phyloP scores from a whole-genome alignment of 176 grass and related monocot genomes.

The Microstegium vimineum region DNA sequence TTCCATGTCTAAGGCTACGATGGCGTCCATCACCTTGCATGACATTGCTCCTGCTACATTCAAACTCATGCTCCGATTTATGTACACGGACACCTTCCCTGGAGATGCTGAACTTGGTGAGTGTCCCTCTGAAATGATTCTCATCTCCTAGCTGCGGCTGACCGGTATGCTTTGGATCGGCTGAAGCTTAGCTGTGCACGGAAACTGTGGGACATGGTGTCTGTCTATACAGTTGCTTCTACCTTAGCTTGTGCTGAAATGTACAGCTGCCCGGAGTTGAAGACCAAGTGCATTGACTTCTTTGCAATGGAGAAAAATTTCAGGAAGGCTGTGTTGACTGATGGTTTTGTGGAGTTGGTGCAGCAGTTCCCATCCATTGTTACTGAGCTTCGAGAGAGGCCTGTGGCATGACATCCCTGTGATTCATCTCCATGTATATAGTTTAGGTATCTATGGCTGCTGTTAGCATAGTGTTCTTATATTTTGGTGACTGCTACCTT shows the following conservation, averaged over 20 bases:
- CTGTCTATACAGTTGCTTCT: background rate
- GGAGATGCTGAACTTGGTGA: too few species aligned
- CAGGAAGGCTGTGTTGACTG: too few species aligned
- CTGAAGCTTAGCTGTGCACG: conserved; percentile 42
- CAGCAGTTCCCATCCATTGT: background rate
- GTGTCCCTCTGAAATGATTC: too few species aligned
- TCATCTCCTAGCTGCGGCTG: conserved; percentile 37
- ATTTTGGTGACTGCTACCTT: background rate
- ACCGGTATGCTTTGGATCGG: conserved; percentile 45
- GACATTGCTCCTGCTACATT: too few species aligned
- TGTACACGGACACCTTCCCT: too few species aligned
- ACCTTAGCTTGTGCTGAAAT: background rate
- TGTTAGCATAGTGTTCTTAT: background rate
- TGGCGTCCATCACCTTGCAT: too few species aligned
- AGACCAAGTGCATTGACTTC: background rate
- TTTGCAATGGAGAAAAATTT: background rate
- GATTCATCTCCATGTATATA: too few species aligned
- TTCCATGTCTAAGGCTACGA: too few species aligned
- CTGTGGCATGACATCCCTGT: background rate
- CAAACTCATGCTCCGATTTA: too few species aligned
- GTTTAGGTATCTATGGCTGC: too few species aligned
- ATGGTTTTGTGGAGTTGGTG: too few species aligned
- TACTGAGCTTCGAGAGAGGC: background rate
- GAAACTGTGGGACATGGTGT: background rate
- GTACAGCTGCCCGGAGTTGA: background rate